A percentile compares a stretch with the other conserved stretches of the same genome.
Conservation (phyloP, 2,329 filamentous ascomycete species). For the Rosellinia necatrix region DNA sequence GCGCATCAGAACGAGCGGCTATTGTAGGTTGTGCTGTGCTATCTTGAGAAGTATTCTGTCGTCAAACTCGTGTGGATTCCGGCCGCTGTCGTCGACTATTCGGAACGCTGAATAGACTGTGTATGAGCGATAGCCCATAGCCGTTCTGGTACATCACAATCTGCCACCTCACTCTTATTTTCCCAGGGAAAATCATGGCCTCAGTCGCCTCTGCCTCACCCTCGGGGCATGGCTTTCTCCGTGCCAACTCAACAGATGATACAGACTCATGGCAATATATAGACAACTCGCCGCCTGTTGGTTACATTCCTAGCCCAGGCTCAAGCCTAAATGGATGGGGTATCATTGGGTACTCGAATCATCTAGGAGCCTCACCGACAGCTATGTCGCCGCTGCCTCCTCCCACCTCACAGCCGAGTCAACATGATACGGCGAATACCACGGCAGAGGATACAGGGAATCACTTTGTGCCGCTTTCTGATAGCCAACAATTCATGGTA, state of each 20-base stretch:
- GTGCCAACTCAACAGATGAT: conserved; percentile 40
- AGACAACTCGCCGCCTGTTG: conserved; percentile 41
- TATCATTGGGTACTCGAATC: conserved; percentile 47
- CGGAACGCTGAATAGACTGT: not conserved
- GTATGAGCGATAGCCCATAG: not conserved
- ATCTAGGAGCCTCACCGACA: conserved; percentile 41
- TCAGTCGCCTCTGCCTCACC: conserved; percentile 41
- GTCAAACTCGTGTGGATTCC: not conserved
- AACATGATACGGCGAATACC: conserved; percentile 37
- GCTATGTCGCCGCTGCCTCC: conserved; percentile 49
- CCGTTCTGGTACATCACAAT: not conserved
- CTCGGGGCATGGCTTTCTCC: conserved; percentile 35
- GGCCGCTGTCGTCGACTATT: not conserved
- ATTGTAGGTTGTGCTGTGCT: not conserved
- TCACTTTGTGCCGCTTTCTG: conserved; percentile 23
- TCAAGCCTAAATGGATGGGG: conserved; percentile 57
- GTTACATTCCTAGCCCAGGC: conserved; percentile 56
- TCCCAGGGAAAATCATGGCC: conserved; percentile 35
- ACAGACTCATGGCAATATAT: conserved; percentile 43
- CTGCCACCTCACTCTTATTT: not conserved
- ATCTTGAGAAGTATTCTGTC: not conserved
- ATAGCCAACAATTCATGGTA: conserved; percentile 43
- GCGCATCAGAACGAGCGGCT: not conserved
- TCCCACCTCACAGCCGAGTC: conserved; percentile 43
- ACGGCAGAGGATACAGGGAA: conserved; percentile 33